Conservation (phyloP, 2,329 filamentous ascomycete genomes). For the Beauveria rudraprayagi region DNA sequence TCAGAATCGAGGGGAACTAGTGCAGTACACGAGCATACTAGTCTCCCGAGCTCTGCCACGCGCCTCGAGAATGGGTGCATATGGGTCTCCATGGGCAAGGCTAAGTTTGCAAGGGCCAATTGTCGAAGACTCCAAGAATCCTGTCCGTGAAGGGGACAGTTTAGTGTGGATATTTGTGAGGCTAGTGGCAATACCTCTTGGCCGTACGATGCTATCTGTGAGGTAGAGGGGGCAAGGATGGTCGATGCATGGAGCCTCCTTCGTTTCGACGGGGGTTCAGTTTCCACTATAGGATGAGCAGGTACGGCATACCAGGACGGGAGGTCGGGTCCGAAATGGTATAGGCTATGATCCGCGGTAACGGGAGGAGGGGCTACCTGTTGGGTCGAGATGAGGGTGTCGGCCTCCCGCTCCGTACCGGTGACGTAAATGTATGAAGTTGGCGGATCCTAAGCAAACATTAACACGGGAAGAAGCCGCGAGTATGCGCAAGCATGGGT, state of each 20-base stretch:
- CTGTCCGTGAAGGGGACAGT: background rate
- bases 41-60: background rate
- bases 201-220: background rate
- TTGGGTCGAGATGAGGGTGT: background rate
- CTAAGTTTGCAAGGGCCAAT: background rate
- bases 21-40: background rate
- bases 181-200: background rate
- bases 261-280: background rate
- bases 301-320: background rate
- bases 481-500: background rate
- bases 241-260: background rate
- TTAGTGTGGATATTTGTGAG: background rate
- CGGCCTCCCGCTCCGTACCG: background rate
- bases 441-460: slow-evolving; percentile 5
- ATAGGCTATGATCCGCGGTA: background rate
- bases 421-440: background rate
- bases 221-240: background rate
- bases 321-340: background rate
- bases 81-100: background rate
- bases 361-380: background rate
- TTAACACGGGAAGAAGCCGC: slow-evolving; percentile 7
- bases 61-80: background rate
- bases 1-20: background rate
- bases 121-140: background rate
- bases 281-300: background rate